Base-by-base conservation (phyloP, 2,329 filamentous ascomycete species). In the Trichoderma endophyticum region DNA sequence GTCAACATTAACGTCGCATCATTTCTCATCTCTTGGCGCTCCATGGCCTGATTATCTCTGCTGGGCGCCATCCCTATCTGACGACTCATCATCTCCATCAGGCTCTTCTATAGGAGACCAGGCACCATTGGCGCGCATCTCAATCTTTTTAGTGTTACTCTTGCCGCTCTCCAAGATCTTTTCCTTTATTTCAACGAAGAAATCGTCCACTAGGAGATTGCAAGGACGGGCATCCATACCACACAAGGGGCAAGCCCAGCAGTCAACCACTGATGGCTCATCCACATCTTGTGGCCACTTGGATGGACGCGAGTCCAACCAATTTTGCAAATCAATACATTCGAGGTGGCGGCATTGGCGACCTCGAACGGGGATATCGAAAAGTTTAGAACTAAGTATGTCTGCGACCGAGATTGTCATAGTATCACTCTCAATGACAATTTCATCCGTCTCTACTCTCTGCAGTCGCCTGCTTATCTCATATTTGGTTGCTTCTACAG, bases 221-320 rank as follows among this genome's bases (percentile, higher is more conserved):
- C 85, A 84, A 0, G 95, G 96, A 15, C 95, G 88, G 12, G 92
- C 94, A 80, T 98, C 95, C 36, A 83, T 84, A 30, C 86, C 85
- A 80, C 95, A 98, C 34, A 97, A 89, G 0, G 96, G 96, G 77
- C 96, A 99, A 74, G 88, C 91, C 94, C 95, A 98, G 67, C 89
- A 88, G 77, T 96, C 93, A 0, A 88, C 84, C 70, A 87, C 82
- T 1, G 85, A 86, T 9, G 88, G 89, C 75, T 90, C 86, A 11
- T 61, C 71, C 8, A 39, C 73, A 43, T 74, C 74, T n/a, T 70
- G 71, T 4, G 74, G 43, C 6, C 81, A 79, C 73, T 86, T 86
- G 15, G 82, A 81, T 6, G 85, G 84, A 56, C 93, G 89, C 6
- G 91, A 93, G 15, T 85, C 81, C 9, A 99, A 86, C 84, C 93